Evolutionary conservation across 2,329 filamentous ascomycete species (phyloP).

Genomic region (Pyrenophora graminea): DNA sequence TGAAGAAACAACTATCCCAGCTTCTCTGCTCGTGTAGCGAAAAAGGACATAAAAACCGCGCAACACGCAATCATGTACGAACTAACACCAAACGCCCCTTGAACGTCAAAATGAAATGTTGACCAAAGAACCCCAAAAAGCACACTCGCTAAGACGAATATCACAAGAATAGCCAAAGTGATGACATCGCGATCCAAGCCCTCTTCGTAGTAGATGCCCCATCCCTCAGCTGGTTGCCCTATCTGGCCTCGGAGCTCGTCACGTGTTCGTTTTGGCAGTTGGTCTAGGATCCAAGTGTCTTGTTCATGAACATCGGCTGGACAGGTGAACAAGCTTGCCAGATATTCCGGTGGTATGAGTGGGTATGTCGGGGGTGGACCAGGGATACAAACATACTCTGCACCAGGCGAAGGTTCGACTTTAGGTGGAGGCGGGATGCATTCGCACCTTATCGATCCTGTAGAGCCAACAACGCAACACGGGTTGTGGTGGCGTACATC

Average conservation of each 20-base stretch:
- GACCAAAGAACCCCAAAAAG: conserved; percentile 31
- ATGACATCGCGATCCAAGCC: conserved; percentile 26
- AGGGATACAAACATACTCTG: conserved; percentile 31
- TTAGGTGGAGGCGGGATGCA: conserved; percentile 27
- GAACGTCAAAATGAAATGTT: conserved; percentile 25
- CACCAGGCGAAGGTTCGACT: conserved; percentile 26
- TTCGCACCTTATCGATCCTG: conserved; percentile 13
- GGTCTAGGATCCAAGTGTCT: conserved; percentile 27
- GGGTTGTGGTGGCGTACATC: conserved; percentile 24
- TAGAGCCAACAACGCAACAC: conserved; percentile 12
- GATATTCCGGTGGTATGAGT: conserved; percentile 26
- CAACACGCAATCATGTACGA: conserved; percentile 17
- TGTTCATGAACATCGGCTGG: conserved; percentile 22
- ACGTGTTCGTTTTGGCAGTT: conserved; percentile 27
- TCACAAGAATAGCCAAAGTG: conserved; percentile 9
- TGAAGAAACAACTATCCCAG: neutral
- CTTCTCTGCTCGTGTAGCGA: neutral
- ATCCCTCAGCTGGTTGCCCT: conserved; percentile 31
- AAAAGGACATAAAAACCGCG: conserved; percentile 11
- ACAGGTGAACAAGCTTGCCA: conserved; percentile 23
- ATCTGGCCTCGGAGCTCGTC: conserved; percentile 22
- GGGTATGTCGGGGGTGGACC: conserved; percentile 24
- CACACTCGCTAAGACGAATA: conserved; percentile 23
- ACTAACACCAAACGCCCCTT: conserved; percentile 29
- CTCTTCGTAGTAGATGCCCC: conserved; percentile 35